Evolutionary conservation across 2,329 filamentous ascomycete species (phyloP).

Genomic region (Aspergillus alliaceus): DNA sequence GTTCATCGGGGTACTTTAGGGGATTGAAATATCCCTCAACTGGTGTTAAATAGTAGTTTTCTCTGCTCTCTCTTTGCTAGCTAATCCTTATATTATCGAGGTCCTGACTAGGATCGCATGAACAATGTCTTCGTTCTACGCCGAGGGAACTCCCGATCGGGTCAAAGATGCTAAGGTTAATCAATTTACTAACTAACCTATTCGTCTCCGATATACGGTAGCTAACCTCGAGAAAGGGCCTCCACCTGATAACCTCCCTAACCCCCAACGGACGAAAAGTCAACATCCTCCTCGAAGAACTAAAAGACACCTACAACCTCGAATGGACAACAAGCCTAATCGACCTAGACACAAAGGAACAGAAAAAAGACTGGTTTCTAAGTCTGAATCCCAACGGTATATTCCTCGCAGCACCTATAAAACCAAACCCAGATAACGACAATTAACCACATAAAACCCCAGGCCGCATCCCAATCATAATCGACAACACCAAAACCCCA

Average conservation of each 20-base stretch:
- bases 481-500: background rate
- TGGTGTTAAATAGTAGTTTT: background rate
- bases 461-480: background rate
- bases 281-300: slow-evolving; percentile 2
- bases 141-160: background rate
- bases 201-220: background rate
- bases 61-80: background rate
- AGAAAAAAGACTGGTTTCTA: background rate
- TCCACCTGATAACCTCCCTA: background rate
- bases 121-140: background rate
- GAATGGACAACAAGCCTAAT: background rate
- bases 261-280: slow-evolving; percentile 3
- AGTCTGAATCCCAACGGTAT: background rate
- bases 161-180: background rate
- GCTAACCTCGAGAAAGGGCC: background rate
- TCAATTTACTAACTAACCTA: background rate
- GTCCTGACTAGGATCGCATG: too few species aligned
- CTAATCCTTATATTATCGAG: too few species aligned
- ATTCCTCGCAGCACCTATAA: too few species aligned
- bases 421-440: background rate
- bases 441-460: background rate
- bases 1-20: too few species aligned
- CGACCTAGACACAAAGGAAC: background rate
- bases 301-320: background rate
- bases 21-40: too few species aligned